phyloP scores from a whole-genome alignment of 2,329 filamentous ascomycete species.

The Cordyceps militaris region DNA sequence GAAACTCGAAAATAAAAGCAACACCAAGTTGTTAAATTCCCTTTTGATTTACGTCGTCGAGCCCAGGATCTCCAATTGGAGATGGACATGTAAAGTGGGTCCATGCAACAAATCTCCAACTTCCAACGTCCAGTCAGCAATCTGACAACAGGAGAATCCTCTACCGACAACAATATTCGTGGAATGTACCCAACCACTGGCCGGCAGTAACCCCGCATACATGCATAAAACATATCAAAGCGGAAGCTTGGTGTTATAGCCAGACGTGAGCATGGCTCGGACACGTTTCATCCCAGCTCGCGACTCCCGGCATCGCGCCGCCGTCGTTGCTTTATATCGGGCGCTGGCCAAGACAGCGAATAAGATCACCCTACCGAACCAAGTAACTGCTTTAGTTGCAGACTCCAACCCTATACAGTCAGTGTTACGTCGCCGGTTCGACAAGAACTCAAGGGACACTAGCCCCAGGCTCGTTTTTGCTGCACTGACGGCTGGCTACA shows the following conservation, averaged over 20 bases:
- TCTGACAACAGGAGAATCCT: background rate
- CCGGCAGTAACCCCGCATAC: background rate
- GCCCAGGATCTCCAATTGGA: too few relatives aligned
- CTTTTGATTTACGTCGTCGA: too few relatives aligned
- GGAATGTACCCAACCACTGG: background rate
- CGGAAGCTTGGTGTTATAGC: background rate
- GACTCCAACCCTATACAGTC: slow-evolving; percentile 41
- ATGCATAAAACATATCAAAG: background rate
- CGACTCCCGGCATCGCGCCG: slow-evolving; percentile 45
- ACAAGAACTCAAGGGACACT: slow-evolving; percentile 48
- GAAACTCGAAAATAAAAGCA: too few relatives aligned
- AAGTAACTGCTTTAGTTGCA: slow-evolving; percentile 24
- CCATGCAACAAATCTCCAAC: background rate
- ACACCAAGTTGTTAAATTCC: too few relatives aligned
- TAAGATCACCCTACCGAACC: slow-evolving; percentile 44
- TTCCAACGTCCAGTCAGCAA: background rate
- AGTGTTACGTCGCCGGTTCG: slow-evolving; percentile 56
- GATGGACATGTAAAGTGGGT: background rate
- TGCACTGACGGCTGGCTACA: slow-evolving; percentile 62
- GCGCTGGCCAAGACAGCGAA: slow-evolving; percentile 56
- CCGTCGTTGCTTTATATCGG: slow-evolving; percentile 64
- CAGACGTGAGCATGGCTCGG: slow-evolving; percentile 21
- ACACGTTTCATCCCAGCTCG: slow-evolving; percentile 39
- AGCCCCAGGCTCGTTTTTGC: slow-evolving; percentile 54
- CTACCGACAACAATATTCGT: background rate